Evolutionary conservation across 2,329 filamentous ascomycete species (phyloP).

Genomic region (Alternaria infectoria): DNA sequence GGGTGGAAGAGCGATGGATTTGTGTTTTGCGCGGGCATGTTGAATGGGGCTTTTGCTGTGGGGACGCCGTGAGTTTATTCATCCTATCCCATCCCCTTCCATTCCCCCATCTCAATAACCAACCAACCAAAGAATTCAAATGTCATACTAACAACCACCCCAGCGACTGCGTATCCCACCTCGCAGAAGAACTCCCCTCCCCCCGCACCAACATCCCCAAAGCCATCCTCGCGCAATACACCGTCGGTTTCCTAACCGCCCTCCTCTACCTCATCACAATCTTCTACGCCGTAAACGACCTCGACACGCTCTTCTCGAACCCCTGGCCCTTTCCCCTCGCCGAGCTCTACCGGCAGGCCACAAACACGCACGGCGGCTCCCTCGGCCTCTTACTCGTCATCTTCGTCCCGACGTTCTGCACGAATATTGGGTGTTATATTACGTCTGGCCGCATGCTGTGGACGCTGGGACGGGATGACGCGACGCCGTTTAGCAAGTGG

Average conservation of each 20-base stretch:
- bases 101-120: no score
- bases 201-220: slow-evolving; percentile 50
- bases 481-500: slow-evolving; percentile 59
- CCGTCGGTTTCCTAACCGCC: slow-evolving; percentile 45
- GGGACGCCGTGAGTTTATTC: slow-evolving; percentile 61
- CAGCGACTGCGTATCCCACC: slow-evolving; percentile 67
- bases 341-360: slow-evolving; percentile 66
- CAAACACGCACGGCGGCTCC: slow-evolving; percentile 48
- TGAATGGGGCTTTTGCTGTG: slow-evolving; percentile 73
- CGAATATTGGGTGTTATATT: slow-evolving; percentile 63
- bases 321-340: slow-evolving; percentile 66
- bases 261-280: slow-evolving; percentile 49
- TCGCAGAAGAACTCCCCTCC: slow-evolving; percentile 60
- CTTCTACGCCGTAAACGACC: slow-evolving; percentile 65
- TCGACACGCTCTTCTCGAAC: slow-evolving; percentile 60
- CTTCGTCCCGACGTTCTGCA: slow-evolving; percentile 60
- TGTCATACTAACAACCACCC: neutral
- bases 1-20: slow-evolving; percentile 61
- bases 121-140: no score
- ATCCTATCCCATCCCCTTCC: neutral
- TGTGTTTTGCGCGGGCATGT: slow-evolving; percentile 69
- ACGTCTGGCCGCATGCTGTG: slow-evolving; percentile 68
- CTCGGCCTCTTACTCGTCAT: slow-evolving; percentile 59
- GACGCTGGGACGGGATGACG: slow-evolving; percentile 65
- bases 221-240: slow-evolving; percentile 48